Base-by-base conservation (phyloP, 2,329 filamentous ascomycete genomes). In the Fusarium begoniae region DNA sequence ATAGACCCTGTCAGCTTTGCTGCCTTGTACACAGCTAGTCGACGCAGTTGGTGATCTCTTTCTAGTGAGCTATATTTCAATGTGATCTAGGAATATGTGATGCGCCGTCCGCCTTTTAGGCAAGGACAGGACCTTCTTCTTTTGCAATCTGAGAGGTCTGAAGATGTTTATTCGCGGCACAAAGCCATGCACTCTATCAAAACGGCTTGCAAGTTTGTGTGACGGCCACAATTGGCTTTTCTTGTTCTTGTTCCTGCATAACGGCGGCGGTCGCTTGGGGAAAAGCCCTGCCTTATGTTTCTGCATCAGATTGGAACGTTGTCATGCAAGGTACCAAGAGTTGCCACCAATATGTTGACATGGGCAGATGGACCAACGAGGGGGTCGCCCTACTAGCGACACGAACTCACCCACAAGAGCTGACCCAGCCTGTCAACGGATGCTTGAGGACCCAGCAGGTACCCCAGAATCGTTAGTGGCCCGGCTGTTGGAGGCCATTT, bases 181-280 rank as follows among this genome's bases (percentile, higher is more conserved):
- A 67, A 70, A 50, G 47, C 51, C 41, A 62, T 37, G 48, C 30
- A 41, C 30, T 48, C 44, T 74, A 57, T 63, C 40, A 71, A 43
- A 72, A 72, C 45, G 28, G 53, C 32, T 70, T 64, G 61, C 66
- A 63, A 64, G 70, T 69, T 63, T 58, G 56, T 61, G 65, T 69
- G 63, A 62, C 63, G 62, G 64, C 57, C 69, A 77, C 62, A 70
- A 72, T 66, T 76, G 76, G 67, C 67, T 64, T 58, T 35, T 61
- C 55, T 65, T 58, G 75, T 75, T 78, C 75, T 70, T 78, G 76
- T 78, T 78, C 77, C 77, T 78, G 77, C 77, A 78, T 78, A 70
- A 73, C 66, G 67, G 75, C 69, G 73, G 65, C 66, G 73, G 69
- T 69, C 71, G 63, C 69, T 70, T 70, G 72, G 68, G 56, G 35